Evolutionary conservation across 495 filamentous ascomycete species (phyloP), one percentile per base, ranked within the genome.

Genomic region (Xylaria telfairii): DNA sequence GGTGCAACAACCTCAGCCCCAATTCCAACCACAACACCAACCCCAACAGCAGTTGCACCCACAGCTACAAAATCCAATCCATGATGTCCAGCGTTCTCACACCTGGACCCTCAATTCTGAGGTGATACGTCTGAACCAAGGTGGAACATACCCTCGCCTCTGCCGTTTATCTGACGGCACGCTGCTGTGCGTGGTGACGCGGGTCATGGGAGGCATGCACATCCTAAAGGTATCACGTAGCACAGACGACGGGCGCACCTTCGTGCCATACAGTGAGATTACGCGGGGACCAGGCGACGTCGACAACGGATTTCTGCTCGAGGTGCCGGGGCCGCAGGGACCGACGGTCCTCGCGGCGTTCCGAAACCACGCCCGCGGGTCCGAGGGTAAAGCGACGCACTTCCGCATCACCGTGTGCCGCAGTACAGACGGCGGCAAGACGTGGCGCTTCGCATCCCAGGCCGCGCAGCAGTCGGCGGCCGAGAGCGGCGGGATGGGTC

Each of bases 321-420:
- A 90, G 65, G 81, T 89, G 0, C 81, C 85, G 0, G 44, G 71
- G 1, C 53, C 70, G 2, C 76, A 77, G 0, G 26, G 21, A 3
- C 59, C 74, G 2, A 78, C 78, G 0, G 79, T 91, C 15, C 83
- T 91, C 0, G 85, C 83, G 4, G 88, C 88, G 0, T 91, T 90
- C 76, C 83, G 89, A n/a, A 91, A 91, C 75, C 89, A 91, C 72
- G 84, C 87, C 67, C 76, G 80, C 12, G 67, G 79, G 26, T 76
- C 37, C 39, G 60, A 68, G 5, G 76, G 79, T 26, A 80, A 76
- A 1, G 82, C 80, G 26, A 88, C 83, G 0, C 81, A 85, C 73
- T 90, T 87, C 79, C 88, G 89, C 30, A 90, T 91, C 74, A 90
- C 87, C 0, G 82, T 91, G 17, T 90, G 86, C 72, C 80, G 83